Evolutionary conservation across 177 flowering plant species (phyloP).

Genomic region (Telopea speciosissima): DNA sequence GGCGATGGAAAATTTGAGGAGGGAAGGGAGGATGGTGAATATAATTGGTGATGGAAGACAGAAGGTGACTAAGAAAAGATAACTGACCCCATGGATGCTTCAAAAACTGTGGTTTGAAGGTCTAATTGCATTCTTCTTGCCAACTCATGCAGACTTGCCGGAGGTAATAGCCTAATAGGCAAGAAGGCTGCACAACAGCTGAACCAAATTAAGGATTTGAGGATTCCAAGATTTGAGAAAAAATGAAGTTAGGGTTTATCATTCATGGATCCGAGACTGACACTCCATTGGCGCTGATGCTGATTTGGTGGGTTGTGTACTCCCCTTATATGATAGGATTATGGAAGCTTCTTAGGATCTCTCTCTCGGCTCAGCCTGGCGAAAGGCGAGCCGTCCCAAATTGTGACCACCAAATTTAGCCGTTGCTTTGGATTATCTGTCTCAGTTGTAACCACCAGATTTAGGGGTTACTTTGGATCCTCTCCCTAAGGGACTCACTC

Average conservation of each 20-base stretch:
- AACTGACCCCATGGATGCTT: constrained; percentile 47
- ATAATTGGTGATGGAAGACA: constrained; percentile 18
- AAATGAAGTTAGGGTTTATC: constrained; percentile 5
- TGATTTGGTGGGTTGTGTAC: too few species aligned
- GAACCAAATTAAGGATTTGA: not conserved
- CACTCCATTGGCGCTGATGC: too few species aligned
- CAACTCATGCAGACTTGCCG: constrained; percentile 49
- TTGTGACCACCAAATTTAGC: too few species aligned
- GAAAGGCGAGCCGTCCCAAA: too few species aligned
- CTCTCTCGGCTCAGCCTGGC: too few species aligned
- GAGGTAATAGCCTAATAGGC: not conserved
- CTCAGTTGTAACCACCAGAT: too few species aligned
- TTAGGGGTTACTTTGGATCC: too few species aligned
- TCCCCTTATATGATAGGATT: too few species aligned
- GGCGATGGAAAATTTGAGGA: constrained; percentile 28
- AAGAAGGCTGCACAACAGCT: not conserved
- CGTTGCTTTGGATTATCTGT: too few species aligned
- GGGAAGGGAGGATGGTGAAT: constrained; percentile 16
- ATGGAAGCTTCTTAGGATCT: too few species aligned
- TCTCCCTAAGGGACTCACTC: too few species aligned
- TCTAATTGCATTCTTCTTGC: constrained; percentile 18
- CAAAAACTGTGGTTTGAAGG: constrained; percentile 30
- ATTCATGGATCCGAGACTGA: not conserved
- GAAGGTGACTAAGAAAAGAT: constrained; percentile 23
- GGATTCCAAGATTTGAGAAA: not conserved